Conservation (phyloP, 208 protist genomes). For the Crithidia sp. region DNA sequence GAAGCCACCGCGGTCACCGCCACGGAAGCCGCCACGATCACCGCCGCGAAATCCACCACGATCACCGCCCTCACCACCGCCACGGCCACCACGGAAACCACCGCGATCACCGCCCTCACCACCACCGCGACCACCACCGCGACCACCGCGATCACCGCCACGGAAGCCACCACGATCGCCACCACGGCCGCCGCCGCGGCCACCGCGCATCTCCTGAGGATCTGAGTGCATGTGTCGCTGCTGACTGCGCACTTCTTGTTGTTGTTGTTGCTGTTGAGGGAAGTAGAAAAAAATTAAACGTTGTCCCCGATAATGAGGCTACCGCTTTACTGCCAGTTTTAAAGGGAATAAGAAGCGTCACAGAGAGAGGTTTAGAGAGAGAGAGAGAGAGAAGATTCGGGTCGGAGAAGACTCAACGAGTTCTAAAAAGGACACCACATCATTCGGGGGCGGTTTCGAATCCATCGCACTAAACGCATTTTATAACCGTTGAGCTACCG, state of each 20-base stretch:
- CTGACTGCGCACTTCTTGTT: neutral
- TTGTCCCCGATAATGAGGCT: too few relatives aligned
- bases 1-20: conserved; percentile 18
- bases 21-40: conserved; percentile 1
- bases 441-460: too few relatives aligned
- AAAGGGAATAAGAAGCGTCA: too few relatives aligned
- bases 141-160: neutral
- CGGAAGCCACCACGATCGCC: conserved; percentile 3
- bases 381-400: too few relatives aligned
- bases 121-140: conserved; percentile 21
- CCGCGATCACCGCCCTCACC: conserved; percentile 4
- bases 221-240: neutral
- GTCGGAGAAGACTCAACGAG: too few relatives aligned
- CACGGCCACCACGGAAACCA: neutral
- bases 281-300: too few relatives aligned
- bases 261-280: neutral
- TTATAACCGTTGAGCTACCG: too few relatives aligned
- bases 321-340: too few relatives aligned
- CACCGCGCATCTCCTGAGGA: conserved; percentile 11
- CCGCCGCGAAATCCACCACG: conserved; percentile 4
- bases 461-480: too few relatives aligned
- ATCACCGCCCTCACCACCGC: conserved; percentile 4
- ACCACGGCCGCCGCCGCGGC: neutral
- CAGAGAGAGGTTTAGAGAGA: too few relatives aligned
- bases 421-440: too few relatives aligned